Conservation (phyloP, 225 moss, liverwort and hornwort species). For the Antitrichia curtipendula region DNA sequence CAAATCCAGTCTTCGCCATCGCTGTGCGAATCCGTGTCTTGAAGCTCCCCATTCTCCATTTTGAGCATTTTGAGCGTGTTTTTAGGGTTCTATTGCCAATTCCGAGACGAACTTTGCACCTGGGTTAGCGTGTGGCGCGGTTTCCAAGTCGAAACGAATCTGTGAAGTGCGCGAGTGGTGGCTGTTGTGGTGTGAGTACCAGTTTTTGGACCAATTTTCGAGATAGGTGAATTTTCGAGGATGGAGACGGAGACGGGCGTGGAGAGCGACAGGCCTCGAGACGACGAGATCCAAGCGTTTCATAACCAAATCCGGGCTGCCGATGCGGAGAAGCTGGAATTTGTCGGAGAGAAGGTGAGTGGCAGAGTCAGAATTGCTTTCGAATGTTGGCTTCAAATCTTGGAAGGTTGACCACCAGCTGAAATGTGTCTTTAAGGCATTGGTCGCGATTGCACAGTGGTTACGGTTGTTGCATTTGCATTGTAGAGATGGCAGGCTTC, state of each 20-base stretch:
- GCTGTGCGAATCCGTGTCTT: neutral
- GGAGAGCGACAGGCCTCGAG: slow-evolving; percentile 76
- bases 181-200: neutral
- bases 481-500: neutral
- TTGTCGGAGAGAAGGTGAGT: slow-evolving; percentile 84
- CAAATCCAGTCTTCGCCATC: neutral
- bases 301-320: slow-evolving; percentile 89
- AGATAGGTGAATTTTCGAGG: slow-evolving; percentile 44
- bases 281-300: slow-evolving; percentile 96
- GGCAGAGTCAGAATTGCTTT: neutral
- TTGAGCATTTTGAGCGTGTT: neutral
- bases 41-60: neutral
- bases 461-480: neutral
- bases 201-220: neutral
- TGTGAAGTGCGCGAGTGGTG: neutral
- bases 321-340: slow-evolving; percentile 91
- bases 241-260: slow-evolving; percentile 65
- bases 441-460: neutral
- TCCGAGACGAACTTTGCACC: neutral
- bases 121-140: neutral
- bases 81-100: neutral
- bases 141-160: neutral
- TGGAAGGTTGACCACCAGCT: neutral
- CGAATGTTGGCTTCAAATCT: neutral
- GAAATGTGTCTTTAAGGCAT: neutral